These are phyloP conservation scores for Curvularia spicifera DNA, from an alignment of 2,329 filamentous ascomycete species.

Conservation along the genomic window DNA sequence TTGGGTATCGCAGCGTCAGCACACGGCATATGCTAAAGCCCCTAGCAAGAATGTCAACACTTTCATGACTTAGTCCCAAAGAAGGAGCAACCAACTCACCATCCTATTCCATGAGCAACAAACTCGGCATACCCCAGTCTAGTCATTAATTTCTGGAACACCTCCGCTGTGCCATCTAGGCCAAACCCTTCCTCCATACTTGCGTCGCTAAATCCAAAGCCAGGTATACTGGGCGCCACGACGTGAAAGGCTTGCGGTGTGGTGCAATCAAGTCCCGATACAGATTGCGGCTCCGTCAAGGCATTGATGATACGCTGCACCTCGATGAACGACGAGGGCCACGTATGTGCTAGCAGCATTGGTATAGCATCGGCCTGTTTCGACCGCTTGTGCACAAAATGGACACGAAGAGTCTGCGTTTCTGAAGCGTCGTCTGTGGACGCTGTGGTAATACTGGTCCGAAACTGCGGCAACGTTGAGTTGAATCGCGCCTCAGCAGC, in stretches of 20 bases:
- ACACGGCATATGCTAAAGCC: conserved; percentile 53
- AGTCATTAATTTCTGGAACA: conserved; percentile 66
- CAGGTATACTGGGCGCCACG: conserved; percentile 70
- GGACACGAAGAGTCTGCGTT: conserved; percentile 59
- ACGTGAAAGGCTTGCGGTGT: conserved; percentile 63
- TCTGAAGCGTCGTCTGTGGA: conserved; percentile 20
- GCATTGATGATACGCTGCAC: conserved; percentile 62
- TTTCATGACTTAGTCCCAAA: not conserved
- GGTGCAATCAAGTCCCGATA: conserved; percentile 31
- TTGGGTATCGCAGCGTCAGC: conserved; percentile 57
- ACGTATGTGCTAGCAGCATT: conserved; percentile 69
- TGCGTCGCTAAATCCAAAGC: conserved; percentile 71
- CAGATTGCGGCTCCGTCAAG: conserved; percentile 61
- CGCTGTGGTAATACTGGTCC: conserved; percentile 59
- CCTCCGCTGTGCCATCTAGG: conserved; percentile 60
- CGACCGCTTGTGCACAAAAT: conserved; percentile 69
- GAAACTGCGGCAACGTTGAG: conserved; percentile 66
- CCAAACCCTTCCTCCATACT: conserved; percentile 59
- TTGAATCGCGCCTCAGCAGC: conserved; percentile 66
- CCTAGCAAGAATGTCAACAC: conserved; percentile 31
- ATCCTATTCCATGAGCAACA: conserved; percentile 62
- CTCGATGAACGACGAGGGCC: conserved; percentile 69
- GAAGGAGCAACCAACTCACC: conserved; percentile 37
- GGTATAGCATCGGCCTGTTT: conserved; percentile 63
- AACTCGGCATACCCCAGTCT: conserved; percentile 66